Percentiles rank a stretch among this genome's conserved stretches.
Conservation (phyloP, 768 basidiomycete genomes). For the Auriscalpium vulgare region DNA sequence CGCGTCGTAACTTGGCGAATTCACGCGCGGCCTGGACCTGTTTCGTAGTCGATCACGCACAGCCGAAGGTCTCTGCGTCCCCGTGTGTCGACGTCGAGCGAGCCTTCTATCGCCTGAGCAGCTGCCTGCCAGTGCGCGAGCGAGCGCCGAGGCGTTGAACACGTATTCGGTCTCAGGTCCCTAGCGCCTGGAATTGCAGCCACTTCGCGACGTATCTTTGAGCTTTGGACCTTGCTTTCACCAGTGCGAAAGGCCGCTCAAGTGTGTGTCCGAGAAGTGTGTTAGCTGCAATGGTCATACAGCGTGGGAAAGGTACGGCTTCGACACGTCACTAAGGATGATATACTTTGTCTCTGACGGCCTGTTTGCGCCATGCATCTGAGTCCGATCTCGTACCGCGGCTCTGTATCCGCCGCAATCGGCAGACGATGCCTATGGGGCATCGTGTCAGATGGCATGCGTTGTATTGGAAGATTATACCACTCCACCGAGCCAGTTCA, state of each 20-base stretch:
- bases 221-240: constrained; percentile 82
- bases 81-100: constrained; percentile 95
- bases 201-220: constrained; percentile 93
- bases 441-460: background rate
- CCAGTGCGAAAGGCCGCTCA: constrained; percentile 72
- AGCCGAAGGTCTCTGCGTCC: constrained; percentile 87
- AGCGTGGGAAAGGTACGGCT: background rate
- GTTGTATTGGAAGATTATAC: too few relatives aligned
- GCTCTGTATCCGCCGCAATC: constrained; percentile 81
- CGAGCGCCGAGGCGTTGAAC: constrained; percentile 87
- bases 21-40: constrained; percentile 96
- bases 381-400: constrained; percentile 95
- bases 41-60: constrained; percentile 93
- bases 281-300: constrained; percentile 46
- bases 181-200: constrained; percentile 97
- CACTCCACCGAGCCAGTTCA: constrained; percentile 71
- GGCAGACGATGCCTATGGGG: constrained; percentile 71
- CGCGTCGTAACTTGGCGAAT: constrained; percentile 96
- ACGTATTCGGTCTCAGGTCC: constrained; percentile 97
- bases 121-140: constrained; percentile 91
- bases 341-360: constrained; percentile 74
- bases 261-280: constrained; percentile 65
- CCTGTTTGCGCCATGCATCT: constrained; percentile 66
- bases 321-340: constrained; percentile 57
- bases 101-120: constrained; percentile 93